Evolutionary conservation across 2,329 filamentous ascomycete species (phyloP).

Genomic region (Camillea tinctor): DNA sequence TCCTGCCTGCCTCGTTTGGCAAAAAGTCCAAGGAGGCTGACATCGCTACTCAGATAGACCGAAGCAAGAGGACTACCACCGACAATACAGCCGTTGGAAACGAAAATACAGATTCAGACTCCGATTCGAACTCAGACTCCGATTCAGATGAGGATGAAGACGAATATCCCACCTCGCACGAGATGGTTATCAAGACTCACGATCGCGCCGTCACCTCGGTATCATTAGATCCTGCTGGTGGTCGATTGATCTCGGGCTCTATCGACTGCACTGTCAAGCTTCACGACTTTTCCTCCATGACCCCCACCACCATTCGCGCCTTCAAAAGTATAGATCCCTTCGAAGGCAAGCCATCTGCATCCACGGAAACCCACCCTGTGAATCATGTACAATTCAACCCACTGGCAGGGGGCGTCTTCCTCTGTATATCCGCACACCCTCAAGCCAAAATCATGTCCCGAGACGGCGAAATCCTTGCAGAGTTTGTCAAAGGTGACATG

Average conservation of each 20-base stretch:
- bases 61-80: conserved; percentile 62
- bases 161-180: conserved; percentile 89
- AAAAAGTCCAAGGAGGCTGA: conserved; percentile 74
- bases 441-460: conserved; percentile 87
- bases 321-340: conserved; percentile 92
- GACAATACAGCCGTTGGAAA: conserved; percentile 28
- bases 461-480: conserved; percentile 80
- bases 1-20: conserved; percentile 81
- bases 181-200: conserved; percentile 89
- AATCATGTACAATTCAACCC: conserved; percentile 87
- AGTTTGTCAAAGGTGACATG: conserved; percentile 98
- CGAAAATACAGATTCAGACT: conserved; percentile 34
- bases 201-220: conserved; percentile 82
- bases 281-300: conserved; percentile 95
- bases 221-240: conserved; percentile 81
- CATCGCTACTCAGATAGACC: conserved; percentile 76
- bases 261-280: conserved; percentile 89
- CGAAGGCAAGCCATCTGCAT: conserved; percentile 67
- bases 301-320: conserved; percentile 86
- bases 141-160: conserved; percentile 72
- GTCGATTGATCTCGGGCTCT: conserved; percentile 83
- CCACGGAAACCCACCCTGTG: conserved; percentile 81
- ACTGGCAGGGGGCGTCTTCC: conserved; percentile 72
- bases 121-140: conserved; percentile 51
- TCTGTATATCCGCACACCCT: conserved; percentile 84